These are phyloP conservation scores for Leishmania martiniquensis DNA, from an alignment of 208 protist genomes.

Conservation along the genomic window DNA sequence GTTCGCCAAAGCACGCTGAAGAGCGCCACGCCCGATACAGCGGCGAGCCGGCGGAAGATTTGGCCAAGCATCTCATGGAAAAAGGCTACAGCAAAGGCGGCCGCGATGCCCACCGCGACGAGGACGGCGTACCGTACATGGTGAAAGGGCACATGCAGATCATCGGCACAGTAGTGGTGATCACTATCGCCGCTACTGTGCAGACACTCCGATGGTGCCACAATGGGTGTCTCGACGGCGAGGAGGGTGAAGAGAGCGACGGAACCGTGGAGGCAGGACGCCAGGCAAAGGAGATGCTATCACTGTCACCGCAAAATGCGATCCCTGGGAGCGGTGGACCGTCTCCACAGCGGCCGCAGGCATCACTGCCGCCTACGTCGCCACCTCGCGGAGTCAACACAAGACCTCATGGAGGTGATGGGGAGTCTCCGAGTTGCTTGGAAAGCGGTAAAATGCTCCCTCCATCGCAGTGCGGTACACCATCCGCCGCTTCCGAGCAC, in stretches of 20 bases:
- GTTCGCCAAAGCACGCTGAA: not conserved
- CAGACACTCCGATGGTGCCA: constrained; percentile 30
- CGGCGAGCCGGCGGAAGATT: constrained; percentile 14
- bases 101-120: constrained; percentile 22
- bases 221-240: constrained; percentile 1
- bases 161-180: constrained; percentile 18
- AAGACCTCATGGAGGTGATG: not conserved
- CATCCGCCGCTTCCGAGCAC: not conserved
- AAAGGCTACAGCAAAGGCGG: constrained; percentile 32
- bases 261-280: not conserved
- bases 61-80: constrained; percentile 14
- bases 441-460: not conserved
- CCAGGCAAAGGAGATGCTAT: not conserved
- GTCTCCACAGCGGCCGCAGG: not conserved
- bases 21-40: not conserved
- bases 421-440: not conserved
- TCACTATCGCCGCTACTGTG: constrained; percentile 17
- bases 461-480: not conserved
- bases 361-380: not conserved
- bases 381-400: not conserved
- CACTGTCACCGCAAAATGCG: not conserved
- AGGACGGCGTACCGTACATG: constrained; percentile 18
- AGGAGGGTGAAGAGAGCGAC: not conserved
- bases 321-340: not conserved
- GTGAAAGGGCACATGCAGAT: constrained; percentile 22